Percentiles rank a stretch among this genome's conserved stretches.
phyloP scores from a whole-genome alignment of 179 eudicot genomes.

The Silene vulgaris region DNA sequence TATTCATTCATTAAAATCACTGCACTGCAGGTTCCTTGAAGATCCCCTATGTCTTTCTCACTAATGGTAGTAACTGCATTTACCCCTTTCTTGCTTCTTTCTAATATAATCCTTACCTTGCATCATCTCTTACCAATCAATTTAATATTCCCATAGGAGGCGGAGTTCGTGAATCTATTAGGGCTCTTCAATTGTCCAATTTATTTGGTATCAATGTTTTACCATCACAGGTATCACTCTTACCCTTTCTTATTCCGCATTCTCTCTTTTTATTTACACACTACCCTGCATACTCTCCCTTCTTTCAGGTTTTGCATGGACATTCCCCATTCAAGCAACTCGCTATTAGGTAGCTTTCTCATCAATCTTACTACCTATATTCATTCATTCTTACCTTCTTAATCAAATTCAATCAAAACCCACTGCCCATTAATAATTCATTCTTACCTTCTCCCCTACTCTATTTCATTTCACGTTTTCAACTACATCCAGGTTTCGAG shows the following conservation, averaged over 20 bases:
- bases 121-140: no score
- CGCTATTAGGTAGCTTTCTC: conserved; percentile 28
- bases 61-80: conserved; percentile 52
- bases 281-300: no score
- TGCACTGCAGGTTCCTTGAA: conserved; percentile 55
- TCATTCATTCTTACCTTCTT: no score
- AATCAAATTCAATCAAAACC: no score
- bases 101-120: neutral
- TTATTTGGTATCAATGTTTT: conserved; percentile 51
- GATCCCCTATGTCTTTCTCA: conserved; percentile 72
- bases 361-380: no score
- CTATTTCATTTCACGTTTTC: no score
- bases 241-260: no score
- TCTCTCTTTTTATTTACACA: no score
- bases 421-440: no score
- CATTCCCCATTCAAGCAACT: conserved; percentile 83
- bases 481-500: conserved; percentile 29
- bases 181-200: conserved; percentile 64
- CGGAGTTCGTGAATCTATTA: conserved; percentile 77
- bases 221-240: conserved; percentile 49
- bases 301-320: conserved; percentile 80
- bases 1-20: no score
- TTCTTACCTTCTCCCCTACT: no score
- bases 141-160: conserved; percentile 48
- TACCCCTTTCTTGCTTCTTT: neutral